Evolutionary conservation across 148 eudicot species (phyloP).

Genomic region (Rhododendron molle): DNA sequence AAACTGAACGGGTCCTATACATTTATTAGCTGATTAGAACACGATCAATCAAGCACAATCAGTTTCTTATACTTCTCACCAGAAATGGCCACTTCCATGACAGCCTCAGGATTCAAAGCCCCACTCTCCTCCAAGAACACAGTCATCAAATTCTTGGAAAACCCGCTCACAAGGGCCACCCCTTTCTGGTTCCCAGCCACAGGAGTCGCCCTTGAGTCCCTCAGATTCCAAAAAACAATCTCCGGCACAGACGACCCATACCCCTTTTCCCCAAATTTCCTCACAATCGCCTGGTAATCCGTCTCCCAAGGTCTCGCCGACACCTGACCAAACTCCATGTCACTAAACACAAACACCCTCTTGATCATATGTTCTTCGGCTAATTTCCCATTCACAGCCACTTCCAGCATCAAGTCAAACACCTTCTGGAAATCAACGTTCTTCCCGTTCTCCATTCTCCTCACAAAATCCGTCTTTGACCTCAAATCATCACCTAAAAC

Average conservation of each 20-base stretch:
- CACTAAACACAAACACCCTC: constrained; percentile 53
- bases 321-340: constrained; percentile 42
- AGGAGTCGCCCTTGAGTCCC: constrained; percentile 24
- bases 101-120: constrained; percentile 16
- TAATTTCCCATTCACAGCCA: constrained; percentile 27
- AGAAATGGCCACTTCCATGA: constrained; percentile 28
- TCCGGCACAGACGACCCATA: constrained; percentile 19
- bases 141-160: constrained; percentile 30
- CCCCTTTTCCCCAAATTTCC: constrained; percentile 23
- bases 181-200: constrained; percentile 18
- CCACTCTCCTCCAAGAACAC: constrained; percentile 25
- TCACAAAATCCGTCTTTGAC: constrained; percentile 22
- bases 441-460: constrained; percentile 20
- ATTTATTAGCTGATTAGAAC: not conserved
- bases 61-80: constrained; percentile 29
- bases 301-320: constrained; percentile 30
- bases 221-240: constrained; percentile 34
- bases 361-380: constrained; percentile 34
- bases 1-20: not conserved
- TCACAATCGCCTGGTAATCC: constrained; percentile 25
- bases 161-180: constrained; percentile 36
- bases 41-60: constrained; percentile 24
- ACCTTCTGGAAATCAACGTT: constrained; percentile 37
- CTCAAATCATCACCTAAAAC: constrained; percentile 18
- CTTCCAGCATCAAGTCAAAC: constrained; percentile 35